A percentile compares a stretch with the other conserved stretches of the same genome.
Evolutionary conservation across 148 eudicot genomes (phyloP).

Genomic region (Euryodendron excelsum): DNA sequence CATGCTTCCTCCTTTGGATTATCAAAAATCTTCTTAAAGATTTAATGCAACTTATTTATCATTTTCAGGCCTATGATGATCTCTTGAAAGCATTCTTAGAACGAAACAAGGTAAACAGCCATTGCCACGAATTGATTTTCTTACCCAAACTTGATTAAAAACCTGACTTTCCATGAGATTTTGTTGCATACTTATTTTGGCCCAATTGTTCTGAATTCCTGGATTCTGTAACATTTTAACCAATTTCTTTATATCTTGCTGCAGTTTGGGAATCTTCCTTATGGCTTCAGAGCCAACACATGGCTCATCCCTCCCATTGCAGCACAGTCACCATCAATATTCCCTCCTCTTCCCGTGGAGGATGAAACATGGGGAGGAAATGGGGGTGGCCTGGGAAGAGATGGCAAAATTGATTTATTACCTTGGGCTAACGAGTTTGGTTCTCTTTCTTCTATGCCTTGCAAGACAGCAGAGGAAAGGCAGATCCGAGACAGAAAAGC

Average conservation of each 20-base stretch:
- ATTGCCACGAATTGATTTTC: slow-evolving; percentile 2
- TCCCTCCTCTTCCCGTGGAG: slow-evolving; percentile 84
- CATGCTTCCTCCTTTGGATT: slow-evolving; percentile 2
- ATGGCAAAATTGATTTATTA: slow-evolving; percentile 72
- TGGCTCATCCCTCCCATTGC: slow-evolving; percentile 96
- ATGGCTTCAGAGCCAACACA: slow-evolving; percentile 97
- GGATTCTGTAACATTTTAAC: not conserved
- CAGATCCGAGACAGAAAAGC: slow-evolving; percentile 94
- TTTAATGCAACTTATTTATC: slow-evolving; percentile 10
- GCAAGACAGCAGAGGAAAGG: slow-evolving; percentile 95
- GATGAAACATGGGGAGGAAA: slow-evolving; percentile 96
- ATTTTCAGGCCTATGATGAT: slow-evolving; percentile 82
- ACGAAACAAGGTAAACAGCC: slow-evolving; percentile 74
- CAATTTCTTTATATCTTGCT: slow-evolving; percentile 19
- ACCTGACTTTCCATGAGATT: not conserved
- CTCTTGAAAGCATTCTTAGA: slow-evolving; percentile 94
- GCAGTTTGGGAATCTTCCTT: slow-evolving; percentile 99
- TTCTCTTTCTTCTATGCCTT: slow-evolving; percentile 90
- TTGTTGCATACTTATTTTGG: not conserved
- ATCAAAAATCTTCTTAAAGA: not conserved
- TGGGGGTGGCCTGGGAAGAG: slow-evolving; percentile 97
- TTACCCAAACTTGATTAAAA: not conserved
- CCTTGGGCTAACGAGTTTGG: slow-evolving; percentile 85
- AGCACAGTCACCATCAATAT: slow-evolving; percentile 62
- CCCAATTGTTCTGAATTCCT: not conserved